These are phyloP conservation scores for Myxozyma sirexii DNA, from an alignment of 805 yeast species.

Conservation along the genomic window DNA sequence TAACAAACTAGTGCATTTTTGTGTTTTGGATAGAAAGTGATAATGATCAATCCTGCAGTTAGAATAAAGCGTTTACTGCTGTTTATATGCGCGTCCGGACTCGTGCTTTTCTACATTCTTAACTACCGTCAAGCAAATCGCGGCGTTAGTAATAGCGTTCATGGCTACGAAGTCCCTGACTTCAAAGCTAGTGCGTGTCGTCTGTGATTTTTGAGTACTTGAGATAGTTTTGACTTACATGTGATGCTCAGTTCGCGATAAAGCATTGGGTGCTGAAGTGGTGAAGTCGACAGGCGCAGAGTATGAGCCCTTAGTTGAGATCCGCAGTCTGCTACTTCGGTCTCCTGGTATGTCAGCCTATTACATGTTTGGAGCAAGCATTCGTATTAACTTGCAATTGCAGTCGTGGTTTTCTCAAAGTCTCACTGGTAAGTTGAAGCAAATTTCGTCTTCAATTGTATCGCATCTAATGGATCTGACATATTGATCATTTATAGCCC, in stretches of 20 bases:
- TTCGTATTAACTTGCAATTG: neutral
- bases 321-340: constrained; percentile 5
- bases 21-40: too few species aligned
- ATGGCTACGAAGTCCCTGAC: constrained; percentile 28
- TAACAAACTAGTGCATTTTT: neutral
- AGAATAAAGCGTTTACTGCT: constrained; percentile 9
- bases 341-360: constrained; percentile 25
- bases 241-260: neutral
- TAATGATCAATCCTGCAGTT: constrained; percentile 4
- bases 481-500: constrained; percentile 52
- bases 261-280: neutral
- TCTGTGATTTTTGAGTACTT: too few species aligned
- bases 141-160: neutral
- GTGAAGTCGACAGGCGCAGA: neutral
- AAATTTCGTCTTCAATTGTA: neutral
- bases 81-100: neutral
- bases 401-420: constrained; percentile 53
- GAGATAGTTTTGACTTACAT: neutral
- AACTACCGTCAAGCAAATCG: constrained; percentile 1
- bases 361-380: neutral
- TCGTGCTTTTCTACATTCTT: neutral
- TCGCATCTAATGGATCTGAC: neutral
- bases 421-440: constrained; percentile 43
- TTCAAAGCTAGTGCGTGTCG: constrained; percentile 18
- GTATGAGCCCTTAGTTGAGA: constrained; percentile 26